Percentiles rank a stretch among this genome's conserved stretches.
Evolutionary conservation across 1,284 basidiomycete genomes (phyloP).

Genomic region (Naganishia sp.): DNA sequence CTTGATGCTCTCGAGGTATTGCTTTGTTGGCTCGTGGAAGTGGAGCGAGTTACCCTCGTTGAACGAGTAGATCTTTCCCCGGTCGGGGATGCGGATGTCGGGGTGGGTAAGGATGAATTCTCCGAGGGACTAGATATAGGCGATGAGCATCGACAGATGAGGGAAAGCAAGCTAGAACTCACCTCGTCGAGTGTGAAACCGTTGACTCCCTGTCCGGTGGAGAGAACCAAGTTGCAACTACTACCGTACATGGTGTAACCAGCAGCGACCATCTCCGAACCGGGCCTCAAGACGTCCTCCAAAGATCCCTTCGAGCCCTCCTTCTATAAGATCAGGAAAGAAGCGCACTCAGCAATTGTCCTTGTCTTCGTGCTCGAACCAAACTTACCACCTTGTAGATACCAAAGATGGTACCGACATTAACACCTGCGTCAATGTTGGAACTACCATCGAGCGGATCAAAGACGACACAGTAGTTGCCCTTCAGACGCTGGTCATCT

Average conservation of each 20-base stretch:
- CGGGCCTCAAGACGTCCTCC: conserved; percentile 87
- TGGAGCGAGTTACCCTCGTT: conserved; percentile 98
- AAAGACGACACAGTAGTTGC: conserved; percentile 95
- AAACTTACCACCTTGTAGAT: conserved; percentile 79
- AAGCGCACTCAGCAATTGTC: neutral
- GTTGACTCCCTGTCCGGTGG: conserved; percentile 94
- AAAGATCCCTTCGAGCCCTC: conserved; percentile 75
- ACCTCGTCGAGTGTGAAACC: conserved; percentile 95
- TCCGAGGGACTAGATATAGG: conserved; percentile 64
- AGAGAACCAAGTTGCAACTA: conserved; percentile 93
- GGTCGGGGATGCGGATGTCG: conserved; percentile 86
- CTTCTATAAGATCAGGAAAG: conserved; percentile 56
- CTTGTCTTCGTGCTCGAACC: neutral
- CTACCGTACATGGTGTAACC: conserved; percentile 99
- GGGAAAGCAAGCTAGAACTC: conserved; percentile 25
- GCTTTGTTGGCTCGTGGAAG: conserved; percentile 78
- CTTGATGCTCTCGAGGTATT: conserved; percentile 94
- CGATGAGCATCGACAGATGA: neutral
- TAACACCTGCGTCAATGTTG: conserved; percentile 99
- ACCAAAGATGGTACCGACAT: conserved; percentile 99
- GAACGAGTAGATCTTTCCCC: conserved; percentile 99
- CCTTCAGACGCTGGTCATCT: conserved; percentile 53
- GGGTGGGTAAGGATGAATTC: conserved; percentile 99
- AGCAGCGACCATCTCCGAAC: conserved; percentile 96
- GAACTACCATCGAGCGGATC: conserved; percentile 97